A percentile compares a stretch with the other conserved stretches of the same genome.
These are phyloP conservation scores for Ascobolus immersus DNA, from an alignment of 495 filamentous ascomycete species.

Conservation along the genomic window DNA sequence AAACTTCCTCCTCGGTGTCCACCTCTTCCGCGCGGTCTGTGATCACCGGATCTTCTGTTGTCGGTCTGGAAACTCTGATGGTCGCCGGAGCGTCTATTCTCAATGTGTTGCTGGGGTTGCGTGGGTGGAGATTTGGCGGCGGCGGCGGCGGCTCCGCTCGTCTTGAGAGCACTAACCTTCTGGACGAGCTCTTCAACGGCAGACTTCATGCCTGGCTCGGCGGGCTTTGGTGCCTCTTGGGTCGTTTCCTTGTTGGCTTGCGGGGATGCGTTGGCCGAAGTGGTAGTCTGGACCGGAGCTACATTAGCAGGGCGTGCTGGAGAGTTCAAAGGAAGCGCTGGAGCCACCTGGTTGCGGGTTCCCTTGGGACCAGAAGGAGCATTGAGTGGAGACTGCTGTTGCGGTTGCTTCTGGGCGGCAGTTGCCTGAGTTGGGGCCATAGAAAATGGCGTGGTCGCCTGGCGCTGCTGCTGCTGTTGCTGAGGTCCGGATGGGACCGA, in stretches of 20 bases:
- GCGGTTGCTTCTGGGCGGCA: conserved; percentile 9
- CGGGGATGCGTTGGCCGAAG: conserved; percentile 21
- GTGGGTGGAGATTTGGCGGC: background rate
- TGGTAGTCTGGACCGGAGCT: conserved; percentile 15
- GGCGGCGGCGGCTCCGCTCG: conserved; percentile 25
- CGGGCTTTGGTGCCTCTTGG: conserved; percentile 22
- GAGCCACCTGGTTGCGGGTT: conserved; percentile 41
- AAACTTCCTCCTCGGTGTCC: conserved; percentile 30
- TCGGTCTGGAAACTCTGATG: background rate
- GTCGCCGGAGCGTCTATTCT: conserved; percentile 1
- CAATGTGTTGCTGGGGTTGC: conserved; percentile 3
- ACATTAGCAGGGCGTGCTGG: conserved; percentile 15
- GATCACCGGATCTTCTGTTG: conserved; percentile 9
- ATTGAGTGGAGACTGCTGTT: conserved; percentile 19
- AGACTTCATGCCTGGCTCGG: no score
- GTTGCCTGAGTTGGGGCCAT: conserved; percentile 13
- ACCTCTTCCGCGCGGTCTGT: conserved; percentile 19
- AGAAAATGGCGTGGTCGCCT: background rate
- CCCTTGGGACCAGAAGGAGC: conserved; percentile 38
- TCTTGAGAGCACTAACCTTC: conserved; percentile 69
- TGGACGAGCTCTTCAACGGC: conserved; percentile 54
- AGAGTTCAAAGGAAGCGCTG: conserved; percentile 31
- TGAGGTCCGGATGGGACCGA: conserved; percentile 19
- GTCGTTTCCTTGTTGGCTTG: conserved; percentile 12
- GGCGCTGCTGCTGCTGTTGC: conserved; percentile 14